phyloP scores from a whole-genome alignment of 306 rosid species.

The Rosa multiflora region DNA sequence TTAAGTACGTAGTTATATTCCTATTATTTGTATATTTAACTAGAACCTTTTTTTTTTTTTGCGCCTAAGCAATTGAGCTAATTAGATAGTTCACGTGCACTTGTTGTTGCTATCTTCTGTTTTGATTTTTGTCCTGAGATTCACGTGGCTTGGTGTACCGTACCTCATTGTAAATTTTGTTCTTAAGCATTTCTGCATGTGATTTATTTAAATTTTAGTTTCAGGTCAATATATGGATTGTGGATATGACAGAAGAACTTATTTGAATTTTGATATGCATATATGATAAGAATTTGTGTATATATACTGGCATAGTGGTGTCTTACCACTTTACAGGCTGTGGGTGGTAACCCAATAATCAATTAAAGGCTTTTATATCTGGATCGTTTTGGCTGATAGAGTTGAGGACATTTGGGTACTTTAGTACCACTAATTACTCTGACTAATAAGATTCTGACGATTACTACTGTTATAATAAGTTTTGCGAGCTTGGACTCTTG shows the following conservation, averaged over 20 bases:
- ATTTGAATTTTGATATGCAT: neutral
- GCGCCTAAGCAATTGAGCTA: neutral
- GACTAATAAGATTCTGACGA: neutral
- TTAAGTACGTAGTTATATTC: too few relatives aligned
- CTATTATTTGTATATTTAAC: neutral
- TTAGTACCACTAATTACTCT: neutral
- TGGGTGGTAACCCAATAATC: neutral
- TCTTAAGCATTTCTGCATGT: neutral
- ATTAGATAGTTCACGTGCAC: neutral
- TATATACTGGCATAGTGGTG: neutral
- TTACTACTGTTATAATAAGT: neutral
- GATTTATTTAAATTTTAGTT: neutral
- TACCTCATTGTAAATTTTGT: neutral
- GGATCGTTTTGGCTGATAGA: neutral
- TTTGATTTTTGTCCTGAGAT: neutral
- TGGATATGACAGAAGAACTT: neutral
- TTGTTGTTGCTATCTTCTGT: neutral
- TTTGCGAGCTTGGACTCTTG: neutral
- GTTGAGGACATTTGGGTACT: neutral
- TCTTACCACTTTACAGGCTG: neutral
- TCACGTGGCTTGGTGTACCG: conserved; percentile 12
- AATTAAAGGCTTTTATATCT: neutral
- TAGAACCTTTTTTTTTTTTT: neutral
- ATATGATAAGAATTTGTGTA: neutral
- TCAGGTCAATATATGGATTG: conserved; percentile 1